These are phyloP conservation scores for Vaccinium vitisidaea DNA, from an alignment of 148 eudicot genomes.

Conservation along the genomic window DNA sequence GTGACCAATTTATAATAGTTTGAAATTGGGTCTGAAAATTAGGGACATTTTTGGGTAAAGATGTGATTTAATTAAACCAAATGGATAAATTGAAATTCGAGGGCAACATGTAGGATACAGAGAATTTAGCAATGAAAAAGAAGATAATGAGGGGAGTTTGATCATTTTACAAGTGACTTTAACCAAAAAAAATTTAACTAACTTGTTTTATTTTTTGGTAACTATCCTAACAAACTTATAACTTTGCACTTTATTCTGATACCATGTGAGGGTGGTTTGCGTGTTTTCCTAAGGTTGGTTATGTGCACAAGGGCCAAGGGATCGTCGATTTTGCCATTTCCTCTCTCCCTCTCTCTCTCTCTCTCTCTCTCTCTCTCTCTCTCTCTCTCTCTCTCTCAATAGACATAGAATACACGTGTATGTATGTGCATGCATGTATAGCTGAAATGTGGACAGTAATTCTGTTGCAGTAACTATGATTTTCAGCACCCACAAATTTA, in stretches of 20 bases:
- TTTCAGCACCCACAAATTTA: background rate
- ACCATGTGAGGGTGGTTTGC: background rate
- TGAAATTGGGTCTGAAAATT: too few relatives aligned
- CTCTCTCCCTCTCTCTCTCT: background rate
- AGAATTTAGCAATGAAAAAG: too few relatives aligned
- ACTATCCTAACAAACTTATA: background rate
- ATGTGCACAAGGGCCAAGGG: background rate
- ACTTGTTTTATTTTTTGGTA: too few relatives aligned
- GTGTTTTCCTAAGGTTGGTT: background rate
- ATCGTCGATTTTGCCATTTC: background rate
- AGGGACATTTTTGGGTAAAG: too few relatives aligned
- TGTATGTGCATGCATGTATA: background rate
- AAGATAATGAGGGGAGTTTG: too few relatives aligned
- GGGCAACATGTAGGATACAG: too few relatives aligned
- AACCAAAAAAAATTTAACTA: too few relatives aligned
- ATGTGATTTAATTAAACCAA: too few relatives aligned
- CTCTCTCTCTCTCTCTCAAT: background rate
- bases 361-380: background rate
- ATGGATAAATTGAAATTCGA: background rate
- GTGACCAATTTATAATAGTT: too few relatives aligned
- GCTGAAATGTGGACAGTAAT: background rate
- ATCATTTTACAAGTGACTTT: too few relatives aligned
- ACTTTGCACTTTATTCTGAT: background rate
- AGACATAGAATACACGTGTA: too few relatives aligned
- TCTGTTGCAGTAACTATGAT: background rate